These are phyloP conservation scores for Aspergillus fructus DNA, from an alignment of 2,329 filamentous ascomycete species.

Conservation along the genomic window DNA sequence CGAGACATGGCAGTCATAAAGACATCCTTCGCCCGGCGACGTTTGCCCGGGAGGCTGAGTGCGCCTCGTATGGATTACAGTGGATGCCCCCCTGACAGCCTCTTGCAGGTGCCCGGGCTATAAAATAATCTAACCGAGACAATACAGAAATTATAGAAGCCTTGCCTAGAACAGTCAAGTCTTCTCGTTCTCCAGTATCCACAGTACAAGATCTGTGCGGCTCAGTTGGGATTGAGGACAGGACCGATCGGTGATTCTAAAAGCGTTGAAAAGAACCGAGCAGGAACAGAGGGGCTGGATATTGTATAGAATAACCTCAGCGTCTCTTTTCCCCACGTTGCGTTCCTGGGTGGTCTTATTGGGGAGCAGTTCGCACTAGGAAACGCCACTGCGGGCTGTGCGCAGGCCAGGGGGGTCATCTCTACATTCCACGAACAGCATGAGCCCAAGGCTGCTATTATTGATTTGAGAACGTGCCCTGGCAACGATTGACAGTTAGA, in stretches of 20 bases:
- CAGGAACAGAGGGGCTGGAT: not conserved
- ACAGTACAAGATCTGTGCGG: not conserved
- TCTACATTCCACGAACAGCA: too few species aligned
- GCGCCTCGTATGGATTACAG: not conserved
- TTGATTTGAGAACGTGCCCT: too few species aligned
- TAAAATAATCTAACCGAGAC: too few species aligned
- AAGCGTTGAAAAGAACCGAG: not conserved
- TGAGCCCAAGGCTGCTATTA: too few species aligned
- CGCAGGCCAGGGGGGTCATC: not conserved
- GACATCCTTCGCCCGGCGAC: not conserved
- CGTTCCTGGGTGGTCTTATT: not conserved
- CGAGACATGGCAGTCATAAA: not conserved
- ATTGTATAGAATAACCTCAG: not conserved
- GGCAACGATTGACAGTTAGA: too few species aligned
- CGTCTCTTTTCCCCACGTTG: slow-evolving; percentile 9
- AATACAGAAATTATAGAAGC: too few species aligned
- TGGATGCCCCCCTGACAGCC: too few species aligned
- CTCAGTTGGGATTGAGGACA: not conserved
- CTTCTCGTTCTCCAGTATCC: too few species aligned
- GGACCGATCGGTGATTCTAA: not conserved
- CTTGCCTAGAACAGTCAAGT: too few species aligned
- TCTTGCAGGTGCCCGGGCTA: too few species aligned
- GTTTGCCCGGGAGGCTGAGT: slow-evolving; percentile 1
- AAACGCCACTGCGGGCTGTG: not conserved
- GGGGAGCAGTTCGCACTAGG: not conserved